Evolutionary conservation across 2,329 filamentous ascomycete species (phyloP), one percentile per base, ranked within the genome.

Genomic region (Pseudodiploospora longispora): DNA sequence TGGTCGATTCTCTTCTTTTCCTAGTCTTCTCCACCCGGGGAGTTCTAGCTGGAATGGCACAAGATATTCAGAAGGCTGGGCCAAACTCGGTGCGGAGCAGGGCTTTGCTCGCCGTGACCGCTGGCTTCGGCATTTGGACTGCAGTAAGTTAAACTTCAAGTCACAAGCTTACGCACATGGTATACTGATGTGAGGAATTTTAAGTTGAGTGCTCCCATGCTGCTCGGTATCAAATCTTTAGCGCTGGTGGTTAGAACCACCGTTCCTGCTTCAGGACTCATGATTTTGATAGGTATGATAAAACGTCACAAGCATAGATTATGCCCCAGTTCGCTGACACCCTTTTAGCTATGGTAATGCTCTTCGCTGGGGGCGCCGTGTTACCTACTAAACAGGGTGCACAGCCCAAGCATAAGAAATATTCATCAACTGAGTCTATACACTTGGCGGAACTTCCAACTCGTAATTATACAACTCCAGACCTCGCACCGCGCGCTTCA

Each of bases 41-140:
- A 12, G 65, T 71, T 42, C 64, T 64, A 6, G 58, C 56, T 6
- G 64, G 65, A 3, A 47, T 61, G 6, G 52, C 65, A 7, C 47
- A 59, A 33, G 62, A 65, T 42, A 52, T 53, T n/a, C 51, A 57
- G 43, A 57, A 59, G 12, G 53, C 57, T 31, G 51, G 48, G 27
- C 40, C 57, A 4, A 53, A 51, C 9, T 46, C 48, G 7, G 55
- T 36, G 55, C 61, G 62, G 31, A 64, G 59, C 46, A 74, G 67
- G 53, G 63, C 66, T 33, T 52, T 74, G 12, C 52, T 71, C 27
- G 55, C 69, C 1, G 58, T 69, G 12, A 60, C 72, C 27, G 53
- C 64, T 38, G 72, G 67, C 10, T 58, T 77, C 44, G 65, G 62
- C n/a, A 55, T 76, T 30, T 80, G 76, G 76, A 74, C 69, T 41